Conservation (phyloP, 176 grass and related monocot species). For the Guadua angustifolia region DNA sequence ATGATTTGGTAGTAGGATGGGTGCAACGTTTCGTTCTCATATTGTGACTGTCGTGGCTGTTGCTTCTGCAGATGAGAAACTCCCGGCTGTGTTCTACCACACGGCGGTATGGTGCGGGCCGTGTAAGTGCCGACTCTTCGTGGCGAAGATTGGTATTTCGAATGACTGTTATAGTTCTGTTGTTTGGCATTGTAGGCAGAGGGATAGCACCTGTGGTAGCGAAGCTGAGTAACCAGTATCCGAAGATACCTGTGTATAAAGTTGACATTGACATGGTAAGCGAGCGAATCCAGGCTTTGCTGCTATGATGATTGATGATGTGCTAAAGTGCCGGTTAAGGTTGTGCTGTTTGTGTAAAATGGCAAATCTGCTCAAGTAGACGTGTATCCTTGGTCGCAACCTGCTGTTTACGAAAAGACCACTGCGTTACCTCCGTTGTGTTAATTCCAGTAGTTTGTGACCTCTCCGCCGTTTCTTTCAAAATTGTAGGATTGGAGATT, state of each 20-base stretch:
- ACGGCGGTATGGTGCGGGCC: conserved; percentile 66
- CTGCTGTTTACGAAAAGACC: not conserved
- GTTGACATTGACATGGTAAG: conserved; percentile 59
- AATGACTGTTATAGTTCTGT: not conserved
- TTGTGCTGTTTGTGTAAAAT: not conserved
- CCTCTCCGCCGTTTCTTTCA: no score
- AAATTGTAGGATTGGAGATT: not conserved
- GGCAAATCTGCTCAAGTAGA: not conserved
- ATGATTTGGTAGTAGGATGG: not conserved
- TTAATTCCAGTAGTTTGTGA: not conserved
- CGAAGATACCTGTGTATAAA: conserved; percentile 46
- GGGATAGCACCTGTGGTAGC: conserved; percentile 45
- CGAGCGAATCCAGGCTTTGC: not conserved
- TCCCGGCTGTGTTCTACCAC: conserved; percentile 62
- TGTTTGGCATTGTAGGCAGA: conserved; percentile 36
- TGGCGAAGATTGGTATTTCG: not conserved
- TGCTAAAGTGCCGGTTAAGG: no score
- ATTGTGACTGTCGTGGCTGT: not conserved
- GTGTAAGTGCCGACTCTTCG: conserved; percentile 42
- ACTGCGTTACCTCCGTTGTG: not conserved
- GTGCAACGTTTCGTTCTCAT: not conserved
- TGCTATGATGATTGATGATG: not conserved
- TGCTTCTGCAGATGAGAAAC: conserved; percentile 55
- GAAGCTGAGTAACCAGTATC: conserved; percentile 44
- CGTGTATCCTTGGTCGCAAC: not conserved